Conservation (phyloP, 768 basidiomycete genomes). For the Boletus eberwhitei region DNA sequence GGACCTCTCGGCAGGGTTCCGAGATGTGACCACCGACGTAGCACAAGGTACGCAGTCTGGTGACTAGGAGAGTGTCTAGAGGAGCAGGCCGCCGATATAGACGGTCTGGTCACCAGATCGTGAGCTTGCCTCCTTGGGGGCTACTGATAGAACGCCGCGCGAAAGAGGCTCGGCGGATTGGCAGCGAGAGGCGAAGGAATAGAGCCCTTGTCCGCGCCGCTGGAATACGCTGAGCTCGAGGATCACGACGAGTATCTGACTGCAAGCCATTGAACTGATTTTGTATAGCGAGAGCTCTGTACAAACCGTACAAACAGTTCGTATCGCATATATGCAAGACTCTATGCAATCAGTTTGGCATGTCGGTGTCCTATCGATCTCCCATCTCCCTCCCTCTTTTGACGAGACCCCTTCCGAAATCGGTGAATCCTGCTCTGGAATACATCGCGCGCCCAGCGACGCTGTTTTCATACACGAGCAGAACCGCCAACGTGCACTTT, state of each 20-base stretch:
- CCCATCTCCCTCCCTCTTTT: constrained; percentile 12
- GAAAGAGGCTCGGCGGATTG: constrained; percentile 40
- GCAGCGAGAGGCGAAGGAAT: constrained; percentile 35
- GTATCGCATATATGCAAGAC: neutral
- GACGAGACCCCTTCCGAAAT: constrained; percentile 7
- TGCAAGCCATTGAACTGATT: constrained; percentile 2
- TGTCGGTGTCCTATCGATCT: neutral
- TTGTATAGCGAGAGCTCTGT: neutral
- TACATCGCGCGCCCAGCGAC: constrained; percentile 16
- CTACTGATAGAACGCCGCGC: constrained; percentile 30
- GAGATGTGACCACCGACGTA: neutral
- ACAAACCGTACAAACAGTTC: neutral
- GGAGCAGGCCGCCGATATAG: neutral
- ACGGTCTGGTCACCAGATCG: neutral
- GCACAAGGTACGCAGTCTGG: neutral
- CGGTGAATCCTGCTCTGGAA: constrained; percentile 19
- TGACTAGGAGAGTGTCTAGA: neutral
- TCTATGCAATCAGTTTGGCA: neutral
- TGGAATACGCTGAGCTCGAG: constrained; percentile 12
- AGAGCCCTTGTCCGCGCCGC: constrained; percentile 7
- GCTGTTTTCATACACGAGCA: constrained; percentile 18
- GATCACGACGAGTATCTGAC: constrained; percentile 4
- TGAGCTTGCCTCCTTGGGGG: neutral
- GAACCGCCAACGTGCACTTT: constrained; percentile 19
- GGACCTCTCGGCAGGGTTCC: neutral